phyloP scores from a whole-genome alignment of 2,329 filamentous ascomycete species.

The Aspergillus cejpii region DNA sequence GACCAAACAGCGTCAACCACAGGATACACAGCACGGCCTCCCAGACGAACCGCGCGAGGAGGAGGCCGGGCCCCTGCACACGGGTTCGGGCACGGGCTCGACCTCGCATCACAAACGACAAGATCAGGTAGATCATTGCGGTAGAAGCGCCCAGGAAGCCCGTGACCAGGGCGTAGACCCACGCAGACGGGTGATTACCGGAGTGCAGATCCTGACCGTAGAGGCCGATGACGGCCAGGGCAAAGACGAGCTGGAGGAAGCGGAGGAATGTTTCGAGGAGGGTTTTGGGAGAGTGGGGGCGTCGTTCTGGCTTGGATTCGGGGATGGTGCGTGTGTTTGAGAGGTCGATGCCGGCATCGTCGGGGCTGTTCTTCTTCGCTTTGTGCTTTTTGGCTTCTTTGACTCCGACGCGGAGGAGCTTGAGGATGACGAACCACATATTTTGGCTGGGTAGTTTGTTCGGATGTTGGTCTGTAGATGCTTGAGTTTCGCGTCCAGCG shows the following conservation, averaged over 20 bases:
- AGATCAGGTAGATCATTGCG: constrained; percentile 58
- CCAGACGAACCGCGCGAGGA: constrained; percentile 54
- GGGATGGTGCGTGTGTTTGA: constrained; percentile 13
- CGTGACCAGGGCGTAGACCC: constrained; percentile 71
- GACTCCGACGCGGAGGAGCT: constrained; percentile 25
- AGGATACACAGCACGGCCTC: constrained; percentile 67
- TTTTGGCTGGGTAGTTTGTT: constrained; percentile 6
- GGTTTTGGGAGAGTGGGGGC: constrained; percentile 14
- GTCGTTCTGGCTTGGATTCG: constrained; percentile 11
- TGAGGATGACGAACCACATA: constrained; percentile 29
- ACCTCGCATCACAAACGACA: constrained; percentile 45
- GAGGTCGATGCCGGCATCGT: constrained; percentile 13
- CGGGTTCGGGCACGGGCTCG: constrained; percentile 30
- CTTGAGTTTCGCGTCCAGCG: neutral
- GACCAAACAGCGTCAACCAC: constrained; percentile 74
- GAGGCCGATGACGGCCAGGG: constrained; percentile 68
- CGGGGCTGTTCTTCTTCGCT: constrained; percentile 20
- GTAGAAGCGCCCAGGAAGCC: constrained; percentile 61
- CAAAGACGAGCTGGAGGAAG: constrained; percentile 68
- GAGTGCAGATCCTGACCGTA: constrained; percentile 61
- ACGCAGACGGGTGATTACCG: constrained; percentile 57
- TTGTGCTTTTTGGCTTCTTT: constrained; percentile 29
- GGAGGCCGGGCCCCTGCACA: constrained; percentile 20
- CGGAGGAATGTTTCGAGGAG: constrained; percentile 49
- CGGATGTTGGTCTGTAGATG: neutral